Evolutionary conservation across 169 alveolate genomes (phyloP).

Genomic region (Plasmodium cynomolgi): DNA sequence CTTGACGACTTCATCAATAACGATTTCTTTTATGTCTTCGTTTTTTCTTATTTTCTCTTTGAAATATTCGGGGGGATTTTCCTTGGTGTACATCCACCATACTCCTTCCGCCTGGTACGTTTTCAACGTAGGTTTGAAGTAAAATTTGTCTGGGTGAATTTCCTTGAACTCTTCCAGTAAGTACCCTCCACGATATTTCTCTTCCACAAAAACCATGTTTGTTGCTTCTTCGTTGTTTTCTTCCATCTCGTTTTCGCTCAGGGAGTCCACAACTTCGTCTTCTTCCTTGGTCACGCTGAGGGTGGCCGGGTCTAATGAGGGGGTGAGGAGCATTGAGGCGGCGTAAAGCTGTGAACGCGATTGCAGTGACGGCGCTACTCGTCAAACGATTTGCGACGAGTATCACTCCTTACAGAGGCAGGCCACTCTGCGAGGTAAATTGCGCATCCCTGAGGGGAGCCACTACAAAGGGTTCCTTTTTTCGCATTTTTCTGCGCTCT

Average conservation of each 20-base stretch:
- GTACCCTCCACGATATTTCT: constrained; percentile 64
- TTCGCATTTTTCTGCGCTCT: not conserved
- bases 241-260: constrained; percentile 54
- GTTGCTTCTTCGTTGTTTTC: constrained; percentile 63
- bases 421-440: not conserved
- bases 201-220: constrained; percentile 57
- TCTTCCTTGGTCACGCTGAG: constrained; percentile 20
- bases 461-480: not conserved
- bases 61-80: constrained; percentile 64
- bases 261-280: constrained; percentile 46
- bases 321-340: not conserved
- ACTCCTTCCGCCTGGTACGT: constrained; percentile 72
- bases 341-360: not conserved
- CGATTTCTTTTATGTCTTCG: constrained; percentile 40
- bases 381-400: not conserved
- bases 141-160: constrained; percentile 42
- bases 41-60: not conserved
- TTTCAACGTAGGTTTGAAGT: constrained; percentile 50
- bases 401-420: not conserved
- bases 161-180: constrained; percentile 63
- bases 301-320: not conserved
- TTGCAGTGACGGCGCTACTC: not conserved
- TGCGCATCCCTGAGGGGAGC: not conserved
- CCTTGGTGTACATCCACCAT: constrained; percentile 73
- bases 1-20: constrained; percentile 17